Evolutionary conservation across 2,329 filamentous ascomycete species (phyloP).

Genomic region (Cephalotrichum gorgonifer): DNA sequence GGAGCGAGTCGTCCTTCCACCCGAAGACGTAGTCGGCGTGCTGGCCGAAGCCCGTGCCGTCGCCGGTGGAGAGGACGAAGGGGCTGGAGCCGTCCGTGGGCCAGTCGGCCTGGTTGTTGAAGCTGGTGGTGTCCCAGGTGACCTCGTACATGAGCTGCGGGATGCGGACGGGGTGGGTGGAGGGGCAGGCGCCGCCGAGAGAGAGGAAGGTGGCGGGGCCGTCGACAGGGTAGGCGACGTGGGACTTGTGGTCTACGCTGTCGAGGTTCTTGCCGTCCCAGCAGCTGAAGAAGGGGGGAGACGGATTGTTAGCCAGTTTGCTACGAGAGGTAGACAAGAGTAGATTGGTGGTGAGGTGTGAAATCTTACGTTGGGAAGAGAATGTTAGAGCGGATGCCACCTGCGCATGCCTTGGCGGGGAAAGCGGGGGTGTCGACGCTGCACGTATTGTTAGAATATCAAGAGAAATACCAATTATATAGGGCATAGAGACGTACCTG

Average conservation of each 20-base stretch:
- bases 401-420: slow-evolving; percentile 31
- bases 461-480: not conserved
- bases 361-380: slow-evolving; percentile 35
- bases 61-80: slow-evolving; percentile 6
- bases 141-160: slow-evolving; percentile 30
- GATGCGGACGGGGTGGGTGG: slow-evolving; percentile 35
- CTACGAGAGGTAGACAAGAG: slow-evolving; percentile 42
- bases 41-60: slow-evolving; percentile 6
- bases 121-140: slow-evolving; percentile 38
- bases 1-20: slow-evolving; percentile 12
- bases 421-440: slow-evolving; percentile 39
- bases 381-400: slow-evolving; percentile 43
- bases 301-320: slow-evolving; percentile 74
- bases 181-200: slow-evolving; percentile 60
- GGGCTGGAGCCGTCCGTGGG: slow-evolving; percentile 8
- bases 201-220: slow-evolving; percentile 49
- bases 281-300: slow-evolving; percentile 60
- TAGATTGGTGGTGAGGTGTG: slow-evolving; percentile 14
- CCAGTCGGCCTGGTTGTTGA: slow-evolving; percentile 9
- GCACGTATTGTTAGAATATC: not conserved
- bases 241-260: slow-evolving; percentile 33
- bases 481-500: slow-evolving; percentile 8
- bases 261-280: slow-evolving; percentile 44
- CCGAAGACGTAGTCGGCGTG: slow-evolving; percentile 8
- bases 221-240: slow-evolving; percentile 36